Evolutionary conservation across 306 rosid species (phyloP).

Genomic region (Acacia confusa): DNA sequence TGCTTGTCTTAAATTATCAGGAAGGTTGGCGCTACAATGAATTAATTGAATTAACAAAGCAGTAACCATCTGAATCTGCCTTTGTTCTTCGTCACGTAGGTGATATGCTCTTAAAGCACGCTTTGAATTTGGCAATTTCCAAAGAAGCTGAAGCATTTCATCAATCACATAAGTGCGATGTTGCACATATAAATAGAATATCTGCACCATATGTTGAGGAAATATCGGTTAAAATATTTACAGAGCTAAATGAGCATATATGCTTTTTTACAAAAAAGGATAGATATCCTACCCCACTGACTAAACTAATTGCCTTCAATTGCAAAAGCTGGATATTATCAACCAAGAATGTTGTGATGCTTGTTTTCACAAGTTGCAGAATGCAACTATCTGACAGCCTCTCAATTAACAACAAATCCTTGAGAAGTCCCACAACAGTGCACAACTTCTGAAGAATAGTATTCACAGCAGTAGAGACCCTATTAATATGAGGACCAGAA

Average conservation of each 20-base stretch:
- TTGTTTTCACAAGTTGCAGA: conserved; percentile 86
- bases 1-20: conserved; percentile 76
- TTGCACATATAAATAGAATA: conserved; percentile 80
- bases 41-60: conserved; percentile 92
- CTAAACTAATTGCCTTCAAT: conserved; percentile 86
- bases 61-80: conserved; percentile 95
- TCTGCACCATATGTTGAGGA: conserved; percentile 56
- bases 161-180: conserved; percentile 92
- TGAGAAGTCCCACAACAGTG: conserved; percentile 85
- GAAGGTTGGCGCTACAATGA: conserved; percentile 91
- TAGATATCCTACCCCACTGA: conserved; percentile 73
- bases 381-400: conserved; percentile 95
- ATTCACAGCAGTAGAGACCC: conserved; percentile 83
- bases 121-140: conserved; percentile 83
- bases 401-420: conserved; percentile 89
- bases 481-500: conserved; percentile 40
- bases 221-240: conserved; percentile 1
- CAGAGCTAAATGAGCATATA: conserved; percentile 16
- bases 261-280: conserved; percentile 19
- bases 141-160: conserved; percentile 87
- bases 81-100: conserved; percentile 91
- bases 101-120: conserved; percentile 90
- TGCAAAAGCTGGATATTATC: conserved; percentile 97
- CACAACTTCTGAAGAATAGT: conserved; percentile 94
- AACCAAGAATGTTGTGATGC: conserved; percentile 87